Evolutionary conservation across 2,329 filamentous ascomycete genomes (phyloP).

Genomic region (Ampelomyces quisqualis): DNA sequence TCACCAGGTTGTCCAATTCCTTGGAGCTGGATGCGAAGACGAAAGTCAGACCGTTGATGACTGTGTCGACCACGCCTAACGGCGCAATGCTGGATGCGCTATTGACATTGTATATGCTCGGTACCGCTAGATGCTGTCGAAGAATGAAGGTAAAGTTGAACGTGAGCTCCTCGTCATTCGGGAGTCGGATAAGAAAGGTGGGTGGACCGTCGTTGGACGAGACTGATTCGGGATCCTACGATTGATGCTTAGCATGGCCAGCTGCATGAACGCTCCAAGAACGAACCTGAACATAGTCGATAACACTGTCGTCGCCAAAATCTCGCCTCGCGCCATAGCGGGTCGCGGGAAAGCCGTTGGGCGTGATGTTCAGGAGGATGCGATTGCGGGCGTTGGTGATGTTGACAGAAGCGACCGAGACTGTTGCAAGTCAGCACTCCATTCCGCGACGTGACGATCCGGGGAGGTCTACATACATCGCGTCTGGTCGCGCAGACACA

Average conservation of each 20-base stretch:
- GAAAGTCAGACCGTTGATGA: slow-evolving; percentile 86
- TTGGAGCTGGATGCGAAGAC: slow-evolving; percentile 81
- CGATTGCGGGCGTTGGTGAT: slow-evolving; percentile 79
- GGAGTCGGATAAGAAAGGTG: slow-evolving; percentile 80
- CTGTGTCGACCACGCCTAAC: slow-evolving; percentile 61
- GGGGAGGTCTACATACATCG: slow-evolving; percentile 63
- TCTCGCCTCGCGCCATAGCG: slow-evolving; percentile 73
- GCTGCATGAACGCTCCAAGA: slow-evolving; percentile 1
- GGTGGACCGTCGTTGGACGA: slow-evolving; percentile 51
- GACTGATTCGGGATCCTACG: slow-evolving; percentile 71
- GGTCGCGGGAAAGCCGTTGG: slow-evolving; percentile 84
- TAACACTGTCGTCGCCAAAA: slow-evolving; percentile 68
- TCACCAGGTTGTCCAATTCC: slow-evolving; percentile 92
- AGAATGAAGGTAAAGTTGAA: slow-evolving; percentile 93
- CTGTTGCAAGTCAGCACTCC: slow-evolving; percentile 52
- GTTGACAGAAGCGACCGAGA: slow-evolving; percentile 80
- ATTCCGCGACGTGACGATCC: slow-evolving; percentile 2
- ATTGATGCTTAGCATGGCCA: slow-evolving; percentile 11
- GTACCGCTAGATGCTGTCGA: slow-evolving; percentile 52
- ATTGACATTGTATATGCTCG: slow-evolving; percentile 44
- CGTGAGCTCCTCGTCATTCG: slow-evolving; percentile 86
- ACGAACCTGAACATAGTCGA: slow-evolving; percentile 87
- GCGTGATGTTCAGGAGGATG: slow-evolving; percentile 72
- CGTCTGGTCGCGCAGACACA: slow-evolving; percentile 89
- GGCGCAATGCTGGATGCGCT: slow-evolving; percentile 52